Base-by-base conservation (phyloP, 2,329 filamentous ascomycete genomes). In the Colletotrichum lindemuthianum region DNA sequence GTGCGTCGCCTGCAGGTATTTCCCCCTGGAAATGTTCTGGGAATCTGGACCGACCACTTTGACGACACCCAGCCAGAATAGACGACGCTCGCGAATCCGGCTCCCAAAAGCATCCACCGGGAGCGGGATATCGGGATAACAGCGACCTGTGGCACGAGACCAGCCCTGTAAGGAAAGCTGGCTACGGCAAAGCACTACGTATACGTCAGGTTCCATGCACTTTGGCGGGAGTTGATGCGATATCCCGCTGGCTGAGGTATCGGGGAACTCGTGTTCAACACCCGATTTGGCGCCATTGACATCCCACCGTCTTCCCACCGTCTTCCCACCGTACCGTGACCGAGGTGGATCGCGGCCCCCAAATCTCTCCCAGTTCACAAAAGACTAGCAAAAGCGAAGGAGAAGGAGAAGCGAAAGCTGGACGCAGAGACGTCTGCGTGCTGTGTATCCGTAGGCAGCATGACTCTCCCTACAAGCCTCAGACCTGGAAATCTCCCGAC, bases 391-490 rank as follows among this genome's bases (percentile, higher is more conserved):
- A 59, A 64, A 13, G 44, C 13, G 37, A 58, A 44, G 34, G 32
- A 36, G 34, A 33, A 37, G 49, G n/a, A 47, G 11, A 43, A 37
- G 15, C 15, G 13, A 12, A 51, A 51, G 9, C 24, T 16, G 15
- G 48, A 13, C 53, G 37, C 40, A 24, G 50, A 65, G 52, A 64
- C 52, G 44, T 54, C 39, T 51, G 43, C 53, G 59, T 60, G 60
- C 24, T 24, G 24, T 24, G 24, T 24, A 24, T 24, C 24, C 24
- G 24, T 24, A 24, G 52, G 52, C 37, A 15, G 60, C 53, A 63
- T 66, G 60, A 66, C 63, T 63, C 63, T 65, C 52, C 59, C 48
- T 64, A 44, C 37, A 64, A 39, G 63, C 37, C 36, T 50, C 63
- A 64, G 54, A 66, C 49, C 48, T 44, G 32, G 55, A 47, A 33